Evolutionary conservation across 2,329 filamentous ascomycete genomes (phyloP), one percentile per base, ranked within the genome.

Genomic region (Lachnellula cervina): DNA sequence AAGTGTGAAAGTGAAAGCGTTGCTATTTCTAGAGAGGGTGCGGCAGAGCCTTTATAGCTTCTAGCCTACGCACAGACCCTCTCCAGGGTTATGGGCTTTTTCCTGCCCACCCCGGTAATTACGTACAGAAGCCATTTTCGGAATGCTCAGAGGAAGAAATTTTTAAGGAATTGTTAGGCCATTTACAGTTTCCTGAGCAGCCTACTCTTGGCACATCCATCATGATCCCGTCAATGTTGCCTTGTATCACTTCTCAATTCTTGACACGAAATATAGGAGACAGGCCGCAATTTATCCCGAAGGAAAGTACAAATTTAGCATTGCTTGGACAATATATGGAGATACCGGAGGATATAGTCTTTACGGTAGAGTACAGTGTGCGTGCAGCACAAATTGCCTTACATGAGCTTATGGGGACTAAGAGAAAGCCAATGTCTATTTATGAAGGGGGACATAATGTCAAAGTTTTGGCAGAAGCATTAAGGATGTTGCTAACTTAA

Each of bases 251-350:
- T 4, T 63, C 70, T 5, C 67, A 70, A 37, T 70, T 76, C 54
- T 60, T 76, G 42, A 64, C 70, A 2, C 68, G 73, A 13, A 61
- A 66, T 7, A 32, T 53, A 1, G 68, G 66, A 4, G 72, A 76
- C 62, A 69, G 74, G 2, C 74, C 74, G 3, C 55, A 63, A n/a
- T 67, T 74, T 0, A 69, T 75, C 45, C 74, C 73, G 0, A 52
- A 66, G 17, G 68, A 67, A 5, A 67, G 66, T 23, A 66, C 59
- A 21, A 76, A 76, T 61, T 60, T 75, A 47, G 74, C 69, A 1
- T 64, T 75, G 19, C 62, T 76, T 35, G 73, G 73, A 13, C 73
- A 75, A 59, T 76, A 72, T 63, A 73, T 73, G 17, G 73, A 75
- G 61, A 71, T 73, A 21, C 63, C 65, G 11, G 64, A 68, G 28